Percentiles rank a stretch among this genome's conserved stretches.
Evolutionary conservation across 1,284 basidiomycete genomes (phyloP).

Genomic region (Austroboletus novae-zelandiae): DNA sequence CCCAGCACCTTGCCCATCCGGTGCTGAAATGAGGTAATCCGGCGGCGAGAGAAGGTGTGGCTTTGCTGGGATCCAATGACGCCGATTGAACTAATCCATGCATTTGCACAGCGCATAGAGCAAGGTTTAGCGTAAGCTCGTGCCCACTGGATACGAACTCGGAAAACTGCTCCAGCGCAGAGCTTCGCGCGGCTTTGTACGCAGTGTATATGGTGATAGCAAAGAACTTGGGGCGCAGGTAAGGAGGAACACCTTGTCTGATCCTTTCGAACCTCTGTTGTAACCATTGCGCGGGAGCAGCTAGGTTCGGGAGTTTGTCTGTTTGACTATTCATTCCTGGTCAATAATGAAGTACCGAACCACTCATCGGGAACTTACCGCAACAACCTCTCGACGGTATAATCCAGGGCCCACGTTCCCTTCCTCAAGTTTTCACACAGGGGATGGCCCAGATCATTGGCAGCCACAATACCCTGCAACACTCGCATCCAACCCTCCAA

Average conservation of each 20-base stretch:
- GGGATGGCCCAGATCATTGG: constrained; percentile 90
- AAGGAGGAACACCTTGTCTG: constrained; percentile 71
- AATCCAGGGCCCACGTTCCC: constrained; percentile 89
- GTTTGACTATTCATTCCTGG: constrained; percentile 53
- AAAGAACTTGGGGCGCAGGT: constrained; percentile 92
- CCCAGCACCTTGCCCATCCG: constrained; percentile 95
- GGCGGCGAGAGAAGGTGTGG: constrained; percentile 85
- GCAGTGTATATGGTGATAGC: constrained; percentile 85
- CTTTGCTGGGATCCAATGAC: constrained; percentile 70
- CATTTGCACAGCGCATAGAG: constrained; percentile 88
- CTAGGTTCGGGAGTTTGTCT: constrained; percentile 64
- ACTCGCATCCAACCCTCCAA: constrained; percentile 96
- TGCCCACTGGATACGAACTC: constrained; percentile 84
- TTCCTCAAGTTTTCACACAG: constrained; percentile 83
- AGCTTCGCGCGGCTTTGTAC: constrained; percentile 83
- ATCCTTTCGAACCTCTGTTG: constrained; percentile 81
- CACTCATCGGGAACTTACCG: constrained; percentile 50
- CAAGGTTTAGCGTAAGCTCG: constrained; percentile 86
- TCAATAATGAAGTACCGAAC: not conserved
- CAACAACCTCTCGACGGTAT: constrained; percentile 68
- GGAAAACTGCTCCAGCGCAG: constrained; percentile 82
- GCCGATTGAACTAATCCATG: constrained; percentile 86
- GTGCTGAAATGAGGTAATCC: constrained; percentile 90
- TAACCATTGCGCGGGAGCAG: constrained; percentile 76
- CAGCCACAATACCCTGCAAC: constrained; percentile 75